These are phyloP conservation scores for Fomitopsis serialis DNA, from an alignment of 768 basidiomycete species.

Conservation along the genomic window DNA sequence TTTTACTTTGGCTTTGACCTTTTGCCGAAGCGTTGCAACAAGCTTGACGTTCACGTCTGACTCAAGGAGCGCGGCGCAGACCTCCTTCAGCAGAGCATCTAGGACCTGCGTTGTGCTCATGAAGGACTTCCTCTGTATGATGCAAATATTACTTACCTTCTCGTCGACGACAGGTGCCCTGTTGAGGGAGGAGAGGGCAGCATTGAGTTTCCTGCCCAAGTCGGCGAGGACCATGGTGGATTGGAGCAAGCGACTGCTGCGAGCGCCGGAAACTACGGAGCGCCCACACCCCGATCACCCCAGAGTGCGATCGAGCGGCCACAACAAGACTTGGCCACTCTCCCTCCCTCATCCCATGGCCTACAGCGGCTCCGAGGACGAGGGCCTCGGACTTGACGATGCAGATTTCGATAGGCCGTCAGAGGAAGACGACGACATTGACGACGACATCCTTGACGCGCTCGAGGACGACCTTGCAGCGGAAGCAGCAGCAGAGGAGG, in stretches of 20 bases:
- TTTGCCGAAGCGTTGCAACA: slow-evolving; percentile 78
- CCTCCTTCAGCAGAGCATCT: slow-evolving; percentile 91
- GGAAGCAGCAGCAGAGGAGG: slow-evolving; percentile 46
- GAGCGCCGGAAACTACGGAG: slow-evolving; percentile 2
- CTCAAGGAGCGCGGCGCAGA: slow-evolving; percentile 89
- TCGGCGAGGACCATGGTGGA: slow-evolving; percentile 89
- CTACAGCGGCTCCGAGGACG: slow-evolving; percentile 60
- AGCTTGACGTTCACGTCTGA: slow-evolving; percentile 98
- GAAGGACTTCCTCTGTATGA: background rate
- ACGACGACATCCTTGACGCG: slow-evolving; percentile 58
- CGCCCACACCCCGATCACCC: background rate
- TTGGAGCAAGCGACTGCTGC: background rate
- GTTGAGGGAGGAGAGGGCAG: slow-evolving; percentile 86
- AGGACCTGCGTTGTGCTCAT: slow-evolving; percentile 56
- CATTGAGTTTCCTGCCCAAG: slow-evolving; percentile 89
- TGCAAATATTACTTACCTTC: slow-evolving; percentile 50
- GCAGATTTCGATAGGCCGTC: slow-evolving; percentile 50
- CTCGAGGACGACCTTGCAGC: slow-evolving; percentile 40
- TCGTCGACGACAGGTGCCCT: slow-evolving; percentile 87
- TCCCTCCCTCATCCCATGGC: too few species aligned
- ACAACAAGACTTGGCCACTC: too few species aligned
- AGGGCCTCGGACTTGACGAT: slow-evolving; percentile 44
- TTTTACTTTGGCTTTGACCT: slow-evolving; percentile 89
- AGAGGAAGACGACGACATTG: slow-evolving; percentile 46
- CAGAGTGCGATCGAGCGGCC: too few species aligned